Base-by-base conservation (phyloP, 202 grass and related monocot genomes). In the Elaeis oleifera region DNA sequence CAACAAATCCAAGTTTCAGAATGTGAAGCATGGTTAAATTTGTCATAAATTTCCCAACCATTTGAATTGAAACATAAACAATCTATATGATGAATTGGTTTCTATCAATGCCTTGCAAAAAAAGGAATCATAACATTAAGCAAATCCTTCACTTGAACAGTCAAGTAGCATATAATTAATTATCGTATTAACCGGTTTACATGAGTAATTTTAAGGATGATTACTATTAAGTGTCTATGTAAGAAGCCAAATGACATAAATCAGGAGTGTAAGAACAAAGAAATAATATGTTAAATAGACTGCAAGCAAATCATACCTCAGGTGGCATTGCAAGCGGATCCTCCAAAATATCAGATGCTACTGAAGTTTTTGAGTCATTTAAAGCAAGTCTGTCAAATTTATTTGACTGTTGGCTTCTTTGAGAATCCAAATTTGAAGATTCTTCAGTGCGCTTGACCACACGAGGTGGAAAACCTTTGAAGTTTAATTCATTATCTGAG, bases 401-500 rank as follows among this genome's bases (percentile, higher is more conserved):
- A 53, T 72, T 70, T 58, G 61, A 71, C 49, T 76, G 76, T 28
- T 71, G 61, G 58, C 63, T 79, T 53, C 26, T 67, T 54, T 83
- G 83, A 61, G 39, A 51, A 72, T 90, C 83, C 2, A 71, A 58
- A 78, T 58, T 50, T 16, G 76, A 58, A 23, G 50, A 59, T 62
- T 64, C 64, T 54, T 90, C 55, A 1, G 50, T 78, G 23, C 63
- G 36, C 62, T 85, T 84, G 31, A 21, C 71, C 72, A 84, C 71
- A 76, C 63, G 83, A 75, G 81, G 88, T 63, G 66, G 18, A 78
- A 82, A 79, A 5, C 60, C 83, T 89, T 68, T 89, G 60, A 74
- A 81, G n/a, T 78, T 84, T 63, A 88, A 72, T 67, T 99, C 94
- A 65, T 92, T 92, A 63, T 99, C 94, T 17, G 88, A 99, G 48